Evolutionary conservation across 768 basidiomycete species (phyloP), one percentile per base, ranked within the genome.

Genomic region (Boletus vinaceobasis): DNA sequence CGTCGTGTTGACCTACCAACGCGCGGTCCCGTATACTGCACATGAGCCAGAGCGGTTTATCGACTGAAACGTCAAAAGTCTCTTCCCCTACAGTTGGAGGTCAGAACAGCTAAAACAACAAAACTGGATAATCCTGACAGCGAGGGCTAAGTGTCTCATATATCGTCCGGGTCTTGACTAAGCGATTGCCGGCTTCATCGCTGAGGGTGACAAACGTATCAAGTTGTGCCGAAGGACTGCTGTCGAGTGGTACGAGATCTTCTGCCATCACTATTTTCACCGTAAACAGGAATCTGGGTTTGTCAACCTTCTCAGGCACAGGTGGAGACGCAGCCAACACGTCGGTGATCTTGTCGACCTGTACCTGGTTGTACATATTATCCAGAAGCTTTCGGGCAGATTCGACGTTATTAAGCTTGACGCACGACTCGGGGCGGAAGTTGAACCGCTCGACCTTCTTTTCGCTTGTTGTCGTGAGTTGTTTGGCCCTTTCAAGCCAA

Each of bases 401-500:
- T 62, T 95, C 94, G 59, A 98, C 85, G 70, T 98, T 98, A 77
- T 99, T 99, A 48, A 98, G 80, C 76, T 98, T 98, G 68, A 99
- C 91, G 65, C 95, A 98, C 0, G 93, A 93, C 74, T 96, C 85
- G 0, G 94, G 82, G 47, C 82, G 85, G 76, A 99, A 98, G 64
- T 94, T 92, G 78, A 95, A 99, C 1, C 93, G 90, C 63, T 94
- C 93, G 42, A 95, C 80, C 70, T 90, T 95, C 78, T 91, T 94
- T 71, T 98, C 95, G 43, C 87, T 87, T 46, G 83, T 75, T 5
- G 79, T 77, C 10, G 91, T 78, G 2, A 95, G 83, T 61, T 86
- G 84, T 58, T 85, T 83, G 5, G 92, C 92, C 62, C 85, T 91
- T 72, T 93, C 90, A 15, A 93, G 77, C 88, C 90, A 93, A 0